Percentiles rank a stretch among this genome's conserved stretches.
These are phyloP conservation scores for Nicotiana tabacum DNA, from an alignment of 257 asterid genomes.

Conservation along the genomic window DNA sequence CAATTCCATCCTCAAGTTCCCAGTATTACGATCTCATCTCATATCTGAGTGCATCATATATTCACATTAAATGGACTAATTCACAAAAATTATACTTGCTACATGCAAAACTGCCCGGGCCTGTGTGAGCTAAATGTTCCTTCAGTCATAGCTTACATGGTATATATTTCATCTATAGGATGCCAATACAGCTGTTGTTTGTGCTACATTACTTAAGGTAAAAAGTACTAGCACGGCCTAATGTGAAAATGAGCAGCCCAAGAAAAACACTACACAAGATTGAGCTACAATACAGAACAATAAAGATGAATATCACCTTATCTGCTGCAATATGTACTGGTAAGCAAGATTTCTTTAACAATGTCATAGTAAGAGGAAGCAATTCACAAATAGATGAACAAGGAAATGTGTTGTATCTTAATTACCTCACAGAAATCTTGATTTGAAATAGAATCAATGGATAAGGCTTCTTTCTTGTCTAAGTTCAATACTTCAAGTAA, in stretches of 20 bases:
- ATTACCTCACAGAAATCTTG: slow-evolving; percentile 82
- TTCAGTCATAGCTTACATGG: background rate
- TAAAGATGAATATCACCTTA: slow-evolving; percentile 3
- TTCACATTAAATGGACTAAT: background rate
- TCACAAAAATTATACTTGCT: background rate
- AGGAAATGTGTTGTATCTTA: background rate
- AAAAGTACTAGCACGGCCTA: background rate
- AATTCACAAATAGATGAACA: background rate
- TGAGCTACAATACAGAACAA: background rate
- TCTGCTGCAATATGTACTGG: background rate
- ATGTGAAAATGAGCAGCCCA: background rate
- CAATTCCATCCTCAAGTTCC: no score
- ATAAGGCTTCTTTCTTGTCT: slow-evolving; percentile 65
- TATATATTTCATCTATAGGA: background rate
- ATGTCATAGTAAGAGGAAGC: background rate
- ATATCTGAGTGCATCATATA: background rate
- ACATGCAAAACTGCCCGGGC: background rate
- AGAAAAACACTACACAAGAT: background rate
- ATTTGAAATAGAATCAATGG: slow-evolving; percentile 74
- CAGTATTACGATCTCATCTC: background rate
- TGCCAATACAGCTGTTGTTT: background rate
- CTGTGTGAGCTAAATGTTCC: background rate
- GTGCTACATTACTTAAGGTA: background rate
- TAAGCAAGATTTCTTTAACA: background rate
- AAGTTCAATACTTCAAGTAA: slow-evolving; percentile 84